Percentiles rank a stretch among this genome's conserved stretches.
Conservation (phyloP, 345 rosid genomes). For the Bruguiera sexangula region DNA sequence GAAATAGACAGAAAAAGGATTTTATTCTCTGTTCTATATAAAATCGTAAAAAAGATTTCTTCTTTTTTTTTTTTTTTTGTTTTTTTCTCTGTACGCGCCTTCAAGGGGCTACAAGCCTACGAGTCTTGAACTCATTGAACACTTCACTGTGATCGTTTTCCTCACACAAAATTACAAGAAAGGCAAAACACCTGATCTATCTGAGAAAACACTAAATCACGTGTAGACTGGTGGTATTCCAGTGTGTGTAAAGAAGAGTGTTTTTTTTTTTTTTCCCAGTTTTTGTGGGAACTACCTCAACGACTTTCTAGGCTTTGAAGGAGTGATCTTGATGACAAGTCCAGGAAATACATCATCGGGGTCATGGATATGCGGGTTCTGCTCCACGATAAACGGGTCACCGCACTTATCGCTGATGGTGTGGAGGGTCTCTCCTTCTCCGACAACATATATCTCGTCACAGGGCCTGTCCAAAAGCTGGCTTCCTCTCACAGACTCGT, state of each 20-base stretch:
- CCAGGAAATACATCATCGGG: slow-evolving; percentile 85
- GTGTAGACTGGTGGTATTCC: too few relatives aligned
- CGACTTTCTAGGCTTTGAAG: slow-evolving; percentile 29
- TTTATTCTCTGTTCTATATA: too few relatives aligned
- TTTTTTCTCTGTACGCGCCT: too few relatives aligned
- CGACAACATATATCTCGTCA: slow-evolving; percentile 68
- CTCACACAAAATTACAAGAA: too few relatives aligned
- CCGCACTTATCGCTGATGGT: slow-evolving; percentile 75
- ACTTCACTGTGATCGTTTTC: neutral
- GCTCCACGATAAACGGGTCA: slow-evolving; percentile 74
- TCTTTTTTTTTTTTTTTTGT: too few relatives aligned
- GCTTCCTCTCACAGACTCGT: slow-evolving; percentile 39
- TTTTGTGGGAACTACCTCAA: slow-evolving; percentile 17
- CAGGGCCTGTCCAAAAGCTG: slow-evolving; percentile 46
- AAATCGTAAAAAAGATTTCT: too few relatives aligned
- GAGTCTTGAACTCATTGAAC: too few relatives aligned
- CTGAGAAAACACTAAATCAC: too few relatives aligned
- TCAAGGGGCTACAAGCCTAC: too few relatives aligned
- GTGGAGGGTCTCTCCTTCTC: slow-evolving; percentile 79
- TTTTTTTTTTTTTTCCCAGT: neutral
- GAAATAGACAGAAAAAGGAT: too few relatives aligned
- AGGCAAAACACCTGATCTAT: neutral
- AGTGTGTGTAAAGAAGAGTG: neutral
- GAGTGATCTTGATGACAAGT: slow-evolving; percentile 65
- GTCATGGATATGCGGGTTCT: slow-evolving; percentile 78